Base-by-base conservation (phyloP, 805 yeast genomes). In the Kazachstania martiniae region DNA sequence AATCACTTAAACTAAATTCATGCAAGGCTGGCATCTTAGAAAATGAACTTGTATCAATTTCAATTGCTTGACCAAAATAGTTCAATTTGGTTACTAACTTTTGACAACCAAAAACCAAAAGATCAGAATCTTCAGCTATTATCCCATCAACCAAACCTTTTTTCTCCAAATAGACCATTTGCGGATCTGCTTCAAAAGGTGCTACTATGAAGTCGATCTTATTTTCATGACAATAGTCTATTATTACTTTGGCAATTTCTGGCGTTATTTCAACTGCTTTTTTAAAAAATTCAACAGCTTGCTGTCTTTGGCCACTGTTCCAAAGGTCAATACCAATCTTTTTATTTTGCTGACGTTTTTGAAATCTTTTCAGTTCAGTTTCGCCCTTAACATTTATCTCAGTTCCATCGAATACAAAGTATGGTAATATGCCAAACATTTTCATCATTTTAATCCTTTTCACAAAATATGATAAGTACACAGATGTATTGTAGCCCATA, bases 151-250 rank as follows among this genome's bases (percentile, higher is more conserved):
- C 89, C 1, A 72, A 33, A 0, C 87, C 89, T 1, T 58, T 41
- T 39, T 72, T 72, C 51, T 87, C 96, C 25, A 89, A 63, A 46
- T 75, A 84, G 8, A 86, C 96, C 79, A 89, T 74, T 53, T 89
- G 97, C 1, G 97, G 81, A 53, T 89, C 98, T 1, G 97, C 97
- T 58, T 89, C 98, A 51, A 85, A 89, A 0, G 98, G 98, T 0
- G 98, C 96, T 5, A 89, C 97, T 5, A 89, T 72, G 45, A 70
- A 87, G 35, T 66, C 68, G 31, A 89, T 72, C 2, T 58, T 56
- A 25, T 66, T 61, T n/a, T 52, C 41, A 40, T 74, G 74, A 38
- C 91, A 63, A 45, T 70, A 77, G 21, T 77, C 78, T 49, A 86
- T 84, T 10, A 87, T 65, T 6, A 81, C 66, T 43, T 80, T 80